These are phyloP conservation scores for Biscogniauxia sp. DNA, from an alignment of 2,329 filamentous ascomycete species.

Conservation along the genomic window DNA sequence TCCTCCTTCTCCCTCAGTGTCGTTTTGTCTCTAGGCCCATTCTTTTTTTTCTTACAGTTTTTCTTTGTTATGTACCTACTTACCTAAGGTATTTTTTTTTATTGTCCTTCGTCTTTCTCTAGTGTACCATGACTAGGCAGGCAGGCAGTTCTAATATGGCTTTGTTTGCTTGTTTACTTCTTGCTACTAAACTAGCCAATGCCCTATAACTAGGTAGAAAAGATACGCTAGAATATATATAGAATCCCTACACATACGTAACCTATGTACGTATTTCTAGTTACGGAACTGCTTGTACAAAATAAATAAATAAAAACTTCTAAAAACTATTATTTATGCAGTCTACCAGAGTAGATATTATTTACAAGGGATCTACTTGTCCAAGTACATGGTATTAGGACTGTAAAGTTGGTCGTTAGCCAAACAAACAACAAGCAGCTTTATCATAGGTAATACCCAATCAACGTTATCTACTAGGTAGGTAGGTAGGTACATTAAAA, in stretches of 20 bases:
- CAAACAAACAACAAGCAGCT: background rate
- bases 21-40: background rate
- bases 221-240: background rate
- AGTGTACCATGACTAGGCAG: too few relatives aligned
- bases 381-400: too few relatives aligned
- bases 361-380: too few relatives aligned
- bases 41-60: background rate
- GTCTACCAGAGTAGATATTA: background rate
- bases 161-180: background rate
- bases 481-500: background rate
- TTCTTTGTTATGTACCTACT: background rate
- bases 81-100: background rate
- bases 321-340: too few relatives aligned
- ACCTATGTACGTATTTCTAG: background rate
- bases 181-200: background rate
- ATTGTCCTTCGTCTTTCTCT: background rate
- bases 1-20: conserved; percentile 6
- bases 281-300: background rate
- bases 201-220: background rate
- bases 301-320: too few relatives aligned
- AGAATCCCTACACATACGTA: background rate
- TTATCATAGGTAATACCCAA: background rate
- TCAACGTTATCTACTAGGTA: background rate
- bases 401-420: background rate
- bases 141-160: too few relatives aligned